A percentile compares a stretch with the other conserved stretches of the same genome.
phyloP scores from a whole-genome alignment of 306 rosid genomes.

The Casuarina equisetifolia region DNA sequence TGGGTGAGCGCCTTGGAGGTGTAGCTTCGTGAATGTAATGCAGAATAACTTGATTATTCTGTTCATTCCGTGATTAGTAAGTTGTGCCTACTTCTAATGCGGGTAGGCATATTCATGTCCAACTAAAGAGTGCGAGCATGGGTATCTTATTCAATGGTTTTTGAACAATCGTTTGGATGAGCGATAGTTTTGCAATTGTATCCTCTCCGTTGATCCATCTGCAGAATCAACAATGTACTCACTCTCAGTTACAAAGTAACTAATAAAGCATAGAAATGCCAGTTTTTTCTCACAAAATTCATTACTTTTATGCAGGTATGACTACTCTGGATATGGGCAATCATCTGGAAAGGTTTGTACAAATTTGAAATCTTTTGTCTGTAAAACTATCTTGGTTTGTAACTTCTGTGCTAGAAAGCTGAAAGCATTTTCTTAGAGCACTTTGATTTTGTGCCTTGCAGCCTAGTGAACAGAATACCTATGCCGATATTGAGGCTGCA shows the following conservation, averaged over 20 bases:
- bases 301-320: slow-evolving; percentile 66
- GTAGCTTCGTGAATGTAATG: slow-evolving; percentile 12
- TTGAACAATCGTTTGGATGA: neutral
- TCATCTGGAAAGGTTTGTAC: slow-evolving; percentile 92
- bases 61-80: neutral
- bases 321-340: slow-evolving; percentile 92
- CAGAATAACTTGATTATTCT: neutral
- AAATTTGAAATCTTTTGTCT: slow-evolving; percentile 19
- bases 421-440: slow-evolving; percentile 25
- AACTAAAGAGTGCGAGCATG: neutral
- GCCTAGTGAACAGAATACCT: slow-evolving; percentile 97
- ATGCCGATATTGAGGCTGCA: slow-evolving; percentile 90
- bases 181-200: neutral
- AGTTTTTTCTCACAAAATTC: slow-evolving; percentile 15
- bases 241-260: slow-evolving; percentile 6
- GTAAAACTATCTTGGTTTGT: slow-evolving; percentile 3
- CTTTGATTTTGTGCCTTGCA: slow-evolving; percentile 43
- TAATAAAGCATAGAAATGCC: neutral
- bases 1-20: neutral
- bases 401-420: slow-evolving; percentile 20
- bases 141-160: neutral
- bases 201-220: slow-evolving; percentile 3
- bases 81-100: neutral
- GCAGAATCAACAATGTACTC: slow-evolving; percentile 1
- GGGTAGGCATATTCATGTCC: neutral